Conservation (phyloP, 768 basidiomycete species). For the Chalciporus piperatus region DNA sequence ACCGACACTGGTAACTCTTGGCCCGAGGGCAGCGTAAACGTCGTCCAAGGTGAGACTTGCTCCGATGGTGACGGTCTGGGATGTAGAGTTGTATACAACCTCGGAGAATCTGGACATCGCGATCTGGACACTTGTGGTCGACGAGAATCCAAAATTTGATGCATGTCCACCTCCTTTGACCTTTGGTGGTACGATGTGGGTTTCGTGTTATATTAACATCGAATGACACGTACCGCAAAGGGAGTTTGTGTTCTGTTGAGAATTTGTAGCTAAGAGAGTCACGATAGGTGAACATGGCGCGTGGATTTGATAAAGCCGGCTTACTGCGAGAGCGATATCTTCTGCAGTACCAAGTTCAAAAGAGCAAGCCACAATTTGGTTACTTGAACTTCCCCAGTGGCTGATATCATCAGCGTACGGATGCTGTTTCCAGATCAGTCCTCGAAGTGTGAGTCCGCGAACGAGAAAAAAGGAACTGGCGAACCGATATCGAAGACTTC, state of each 20-base stretch:
- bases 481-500: slow-evolving; percentile 46
- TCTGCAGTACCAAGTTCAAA: slow-evolving; percentile 67
- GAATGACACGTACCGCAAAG: slow-evolving; percentile 18
- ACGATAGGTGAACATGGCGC: not conserved
- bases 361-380: slow-evolving; percentile 45
- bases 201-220: too few relatives aligned
- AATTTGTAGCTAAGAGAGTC: slow-evolving; percentile 6
- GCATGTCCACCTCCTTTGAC: too few relatives aligned
- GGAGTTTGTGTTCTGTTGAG: slow-evolving; percentile 43
- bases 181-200: too few relatives aligned
- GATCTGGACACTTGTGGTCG: too few relatives aligned
- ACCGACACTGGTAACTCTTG: slow-evolving; percentile 51
- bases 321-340: too few relatives aligned
- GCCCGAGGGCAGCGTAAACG: slow-evolving; percentile 50
- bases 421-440: not conserved
- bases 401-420: slow-evolving; percentile 41
- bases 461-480: not conserved
- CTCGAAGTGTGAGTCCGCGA: not conserved
- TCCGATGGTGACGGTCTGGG: slow-evolving; percentile 39
- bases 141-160: too few relatives aligned
- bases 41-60: slow-evolving; percentile 60
- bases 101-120: too few relatives aligned
- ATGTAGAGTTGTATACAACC: slow-evolving; percentile 33
- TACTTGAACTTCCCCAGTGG: slow-evolving; percentile 54
- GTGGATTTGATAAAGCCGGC: too few relatives aligned